Conservation (phyloP, 805 yeast genomes). For the Sugiyamaella lignohabitans region DNA sequence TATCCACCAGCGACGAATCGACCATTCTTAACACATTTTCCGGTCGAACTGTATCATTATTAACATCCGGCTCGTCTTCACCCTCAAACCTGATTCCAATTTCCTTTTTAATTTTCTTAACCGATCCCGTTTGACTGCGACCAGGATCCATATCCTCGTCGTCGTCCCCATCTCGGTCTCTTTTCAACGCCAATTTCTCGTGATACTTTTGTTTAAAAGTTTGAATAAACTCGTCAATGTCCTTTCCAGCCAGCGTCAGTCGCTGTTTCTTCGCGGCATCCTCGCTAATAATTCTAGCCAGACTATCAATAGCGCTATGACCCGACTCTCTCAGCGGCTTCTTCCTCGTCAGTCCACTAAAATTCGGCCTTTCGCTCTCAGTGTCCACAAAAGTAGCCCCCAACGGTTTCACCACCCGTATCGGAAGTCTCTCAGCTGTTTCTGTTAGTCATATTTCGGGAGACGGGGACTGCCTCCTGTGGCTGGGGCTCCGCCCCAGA, state of each 20-base stretch:
- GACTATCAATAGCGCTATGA: constrained; percentile 5
- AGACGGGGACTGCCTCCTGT: too few species aligned
- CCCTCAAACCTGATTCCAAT: constrained; percentile 17
- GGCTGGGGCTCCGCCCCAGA: too few species aligned
- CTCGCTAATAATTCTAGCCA: neutral
- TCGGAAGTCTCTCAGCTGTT: constrained; percentile 19
- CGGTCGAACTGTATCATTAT: constrained; percentile 25
- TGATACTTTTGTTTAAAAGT: constrained; percentile 3
- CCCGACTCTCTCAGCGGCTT: constrained; percentile 7
- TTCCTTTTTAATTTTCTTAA: constrained; percentile 17
- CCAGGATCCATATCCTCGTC: constrained; percentile 13
- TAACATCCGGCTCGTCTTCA: constrained; percentile 20
- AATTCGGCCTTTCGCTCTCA: constrained; percentile 17
- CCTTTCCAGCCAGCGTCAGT: constrained; percentile 13
- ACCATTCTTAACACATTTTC: constrained; percentile 33
- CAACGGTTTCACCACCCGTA: constrained; percentile 21
- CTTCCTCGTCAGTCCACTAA: constrained; percentile 9
- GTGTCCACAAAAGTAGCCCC: constrained; percentile 30
- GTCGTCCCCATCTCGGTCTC: constrained; percentile 14
- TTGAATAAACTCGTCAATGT: constrained; percentile 13
- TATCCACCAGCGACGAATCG: constrained; percentile 32
- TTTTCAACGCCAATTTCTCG: constrained; percentile 12
- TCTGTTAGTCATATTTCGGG: neutral
- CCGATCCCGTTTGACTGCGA: constrained; percentile 6
- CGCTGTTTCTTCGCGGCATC: constrained; percentile 1